Evolutionary conservation across 306 rosid genomes (phyloP).

Genomic region (Canavalia gladiata): DNA sequence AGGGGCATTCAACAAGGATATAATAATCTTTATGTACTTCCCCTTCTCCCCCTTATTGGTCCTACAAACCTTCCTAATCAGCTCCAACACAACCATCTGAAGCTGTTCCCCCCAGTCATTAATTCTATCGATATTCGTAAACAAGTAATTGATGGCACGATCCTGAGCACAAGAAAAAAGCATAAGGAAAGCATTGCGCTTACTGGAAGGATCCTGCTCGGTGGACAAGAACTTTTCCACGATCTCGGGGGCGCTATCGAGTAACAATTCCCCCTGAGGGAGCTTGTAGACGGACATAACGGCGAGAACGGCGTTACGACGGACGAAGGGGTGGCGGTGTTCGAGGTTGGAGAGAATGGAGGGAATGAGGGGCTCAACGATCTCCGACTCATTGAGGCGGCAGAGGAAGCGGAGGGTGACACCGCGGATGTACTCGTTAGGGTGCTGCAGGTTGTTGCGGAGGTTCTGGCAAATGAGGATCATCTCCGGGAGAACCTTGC

Average conservation of each 20-base stretch:
- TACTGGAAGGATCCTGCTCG: conserved; percentile 86
- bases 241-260: conserved; percentile 87
- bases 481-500: conserved; percentile 95
- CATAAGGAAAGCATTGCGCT: conserved; percentile 96
- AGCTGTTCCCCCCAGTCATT: conserved; percentile 91
- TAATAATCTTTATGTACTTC: conserved; percentile 87
- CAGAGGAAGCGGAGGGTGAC: conserved; percentile 92
- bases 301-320: conserved; percentile 86
- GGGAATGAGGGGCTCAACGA: conserved; percentile 88
- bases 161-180: conserved; percentile 90
- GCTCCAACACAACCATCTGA: conserved; percentile 88
- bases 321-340: conserved; percentile 90
- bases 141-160: conserved; percentile 77
- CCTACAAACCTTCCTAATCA: conserved; percentile 91
- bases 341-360: conserved; percentile 85
- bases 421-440: conserved; percentile 96
- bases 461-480: conserved; percentile 96
- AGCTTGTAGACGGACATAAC: conserved; percentile 88
- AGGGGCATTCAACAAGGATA: conserved; percentile 68
- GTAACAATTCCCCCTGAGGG: conserved; percentile 85
- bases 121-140: conserved; percentile 72
- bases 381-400: conserved; percentile 88
- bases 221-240: conserved; percentile 74
- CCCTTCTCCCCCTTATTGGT: conserved; percentile 82
- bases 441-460: conserved; percentile 89